Base-by-base conservation (phyloP, 2,329 filamentous ascomycete species). In the Ilyonectria sp. region DNA sequence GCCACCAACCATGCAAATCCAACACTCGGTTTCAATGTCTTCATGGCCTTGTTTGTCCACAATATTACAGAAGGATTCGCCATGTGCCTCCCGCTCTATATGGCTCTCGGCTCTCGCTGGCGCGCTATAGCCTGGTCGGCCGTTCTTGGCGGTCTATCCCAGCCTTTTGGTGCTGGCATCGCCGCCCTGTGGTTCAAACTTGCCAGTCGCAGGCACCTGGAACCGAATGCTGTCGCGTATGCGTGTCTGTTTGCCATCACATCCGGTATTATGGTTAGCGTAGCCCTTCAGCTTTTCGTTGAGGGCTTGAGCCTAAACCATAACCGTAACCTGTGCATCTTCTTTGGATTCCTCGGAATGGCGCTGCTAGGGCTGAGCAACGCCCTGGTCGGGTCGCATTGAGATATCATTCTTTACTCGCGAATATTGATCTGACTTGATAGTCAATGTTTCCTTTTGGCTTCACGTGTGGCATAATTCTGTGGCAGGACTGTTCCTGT, bases 21-120 rank as follows among this genome's bases (percentile, higher is more conserved):
- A 0, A 86, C 88, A 0, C 89, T 99, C 0, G 96, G 96, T 21
- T 90, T 97, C 80, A 93, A 93, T 59, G 94, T 99, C 61, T 99
- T 99, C 82, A 89, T 98, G 80, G 95, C 96, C 0, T 88, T 99
- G 8, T 97, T 97, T 78, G 95, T 99, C 66, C 96, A 99, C 86
- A 99, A 98, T 82, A 97, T 99, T 76, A 95, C 94, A 31, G 96
- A 99, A 83, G 96, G 96, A 2, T 98, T 98, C 78, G 94, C 95
- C 69, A 92, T 99, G 87, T 94, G 94, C 0, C 84, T 99, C 1
- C 96, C 96, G 0, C 86, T 99, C 0, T 99, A 97, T 81, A 93
- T 99, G 76, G 96, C 96, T 1, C 89, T 98, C 35, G 89, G 92
- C 69, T 95, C 91, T 65, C 92, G 94, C 52, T 84, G 89, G 77